These are phyloP conservation scores for Monosporascus sp. DNA, from an alignment of 2,329 filamentous ascomycete genomes.

Conservation along the genomic window DNA sequence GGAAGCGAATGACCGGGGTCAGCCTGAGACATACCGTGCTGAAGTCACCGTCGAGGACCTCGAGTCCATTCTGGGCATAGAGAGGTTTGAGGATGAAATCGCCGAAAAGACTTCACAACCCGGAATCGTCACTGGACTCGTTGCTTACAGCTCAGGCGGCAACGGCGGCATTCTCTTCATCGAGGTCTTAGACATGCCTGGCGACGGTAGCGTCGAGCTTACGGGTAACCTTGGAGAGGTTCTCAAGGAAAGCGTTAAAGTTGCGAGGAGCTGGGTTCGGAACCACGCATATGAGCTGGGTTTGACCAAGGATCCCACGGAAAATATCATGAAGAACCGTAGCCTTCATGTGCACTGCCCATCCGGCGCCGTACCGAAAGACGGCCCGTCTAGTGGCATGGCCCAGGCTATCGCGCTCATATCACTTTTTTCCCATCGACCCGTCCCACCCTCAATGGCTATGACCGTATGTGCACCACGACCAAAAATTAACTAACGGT, in stretches of 20 bases:
- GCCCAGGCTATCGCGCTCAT: conserved; percentile 92
- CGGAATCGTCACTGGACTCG: conserved; percentile 90
- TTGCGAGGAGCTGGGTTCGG: conserved; percentile 95
- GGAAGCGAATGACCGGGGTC: conserved; percentile 73
- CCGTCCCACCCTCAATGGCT: conserved; percentile 84
- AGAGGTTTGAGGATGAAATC: conserved; percentile 92
- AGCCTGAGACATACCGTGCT: conserved; percentile 65
- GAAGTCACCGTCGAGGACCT: conserved; percentile 72
- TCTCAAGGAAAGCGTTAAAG: conserved; percentile 93
- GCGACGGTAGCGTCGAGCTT: conserved; percentile 83
- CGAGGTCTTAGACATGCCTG: conserved; percentile 96
- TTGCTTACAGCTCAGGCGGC: conserved; percentile 87
- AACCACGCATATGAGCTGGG: conserved; percentile 89
- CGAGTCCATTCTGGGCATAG: conserved; percentile 85
- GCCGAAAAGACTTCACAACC: conserved; percentile 79
- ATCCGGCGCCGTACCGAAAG: conserved; percentile 90
- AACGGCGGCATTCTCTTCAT: conserved; percentile 98
- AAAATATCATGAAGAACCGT: conserved; percentile 93
- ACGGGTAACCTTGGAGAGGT: conserved; percentile 96
- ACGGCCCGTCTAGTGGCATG: conserved; percentile 80
- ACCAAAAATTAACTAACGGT: no score
- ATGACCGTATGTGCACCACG: conserved; percentile 66
- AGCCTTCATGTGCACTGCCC: conserved; percentile 96
- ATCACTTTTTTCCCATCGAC: conserved; percentile 78
- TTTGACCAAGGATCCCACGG: conserved; percentile 69